Base-by-base conservation (phyloP, 768 basidiomycete species). In the Rickenella mellea region DNA sequence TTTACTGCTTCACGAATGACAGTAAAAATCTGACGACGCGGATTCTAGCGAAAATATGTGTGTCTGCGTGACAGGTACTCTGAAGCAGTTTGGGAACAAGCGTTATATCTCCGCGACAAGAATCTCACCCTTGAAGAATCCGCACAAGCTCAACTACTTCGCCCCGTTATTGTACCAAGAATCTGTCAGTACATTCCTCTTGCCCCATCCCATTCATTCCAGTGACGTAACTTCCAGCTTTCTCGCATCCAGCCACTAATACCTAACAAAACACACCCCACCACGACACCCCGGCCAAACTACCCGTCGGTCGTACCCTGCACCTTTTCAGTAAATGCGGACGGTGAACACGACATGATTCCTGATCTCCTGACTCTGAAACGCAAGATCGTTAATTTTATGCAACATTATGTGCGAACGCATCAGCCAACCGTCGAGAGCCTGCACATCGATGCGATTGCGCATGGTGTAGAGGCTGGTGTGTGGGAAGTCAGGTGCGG, bases 21-120 rank as follows among this genome's bases (percentile, higher is more conserved):
- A n/a, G n/a, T n/a, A n/a, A n/a, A n/a, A n/a, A n/a, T n/a, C n/a
- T n/a, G n/a, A n/a, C n/a, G n/a, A n/a, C n/a, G n/a, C 17, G 15
- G 28, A 35, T 15, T 45, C 7, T 53, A 93, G 89, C 40, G 81
- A 83, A 57, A 71, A 77, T n/a, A 68, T 67, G 30, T 90, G 83
- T 56, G 80, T 92, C 27, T 80, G 86, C 14, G 76, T 93, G 33
- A 74, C 85, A 22, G 94, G 94, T 9, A 67, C 68, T 10, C 63
- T 98, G 47, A 94, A 94, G 60, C 71, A 68, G 11, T 96, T 94
- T 57, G 75, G 77, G 27, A 76, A 71, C 55, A 91, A 85, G 60
- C 70, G 78, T 57, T 87, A 90, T 58, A 71, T 99, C 54, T 85
- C 85, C 42, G 80, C 84, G 6, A 76, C 71, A 20, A 73, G 81